phyloP scores from a whole-genome alignment of 2,329 filamentous ascomycete species.

The Curvularia sp. region DNA sequence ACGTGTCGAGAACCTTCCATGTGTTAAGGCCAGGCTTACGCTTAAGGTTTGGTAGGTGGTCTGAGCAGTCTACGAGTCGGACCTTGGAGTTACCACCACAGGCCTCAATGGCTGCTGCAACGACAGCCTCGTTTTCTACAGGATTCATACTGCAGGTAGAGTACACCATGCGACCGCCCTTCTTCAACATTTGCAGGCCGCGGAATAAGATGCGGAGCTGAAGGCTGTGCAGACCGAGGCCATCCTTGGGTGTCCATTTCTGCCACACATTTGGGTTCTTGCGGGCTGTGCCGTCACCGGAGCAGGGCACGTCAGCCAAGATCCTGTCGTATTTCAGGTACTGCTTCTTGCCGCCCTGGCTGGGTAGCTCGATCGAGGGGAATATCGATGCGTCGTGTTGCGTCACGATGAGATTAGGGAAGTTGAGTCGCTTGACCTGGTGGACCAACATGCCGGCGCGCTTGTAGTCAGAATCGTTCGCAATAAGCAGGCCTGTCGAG shows the following conservation, averaged over 20 bases:
- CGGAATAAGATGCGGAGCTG: slow-evolving; percentile 90
- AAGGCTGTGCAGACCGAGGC: slow-evolving; percentile 82
- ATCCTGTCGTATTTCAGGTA: slow-evolving; percentile 98
- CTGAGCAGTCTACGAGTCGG: slow-evolving; percentile 81
- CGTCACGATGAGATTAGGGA: slow-evolving; percentile 94
- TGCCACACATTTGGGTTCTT: slow-evolving; percentile 97
- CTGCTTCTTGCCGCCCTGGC: slow-evolving; percentile 63
- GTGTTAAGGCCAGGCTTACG: slow-evolving; percentile 76
- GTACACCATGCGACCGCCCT: slow-evolving; percentile 92
- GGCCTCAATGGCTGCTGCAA: slow-evolving; percentile 85
- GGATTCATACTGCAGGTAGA: slow-evolving; percentile 99
- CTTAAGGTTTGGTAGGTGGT: slow-evolving; percentile 78
- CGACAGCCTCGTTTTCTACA: slow-evolving; percentile 92
- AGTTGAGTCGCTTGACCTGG: slow-evolving; percentile 95
- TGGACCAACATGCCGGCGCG: slow-evolving; percentile 96
- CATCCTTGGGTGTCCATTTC: slow-evolving; percentile 89
- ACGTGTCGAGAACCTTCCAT: slow-evolving; percentile 80
- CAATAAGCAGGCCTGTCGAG: slow-evolving; percentile 88
- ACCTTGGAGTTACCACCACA: slow-evolving; percentile 86
- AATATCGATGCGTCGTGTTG: slow-evolving; percentile 98
- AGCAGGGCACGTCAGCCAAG: slow-evolving; percentile 94
- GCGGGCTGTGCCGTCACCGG: slow-evolving; percentile 89
- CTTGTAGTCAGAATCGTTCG: slow-evolving; percentile 97
- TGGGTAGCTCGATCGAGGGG: slow-evolving; percentile 85
- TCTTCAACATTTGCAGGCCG: slow-evolving; percentile 93